A percentile compares a stretch with the other conserved stretches of the same genome.
phyloP scores from a whole-genome alignment of 768 basidiomycete genomes.

The Astraeus odoratus region DNA sequence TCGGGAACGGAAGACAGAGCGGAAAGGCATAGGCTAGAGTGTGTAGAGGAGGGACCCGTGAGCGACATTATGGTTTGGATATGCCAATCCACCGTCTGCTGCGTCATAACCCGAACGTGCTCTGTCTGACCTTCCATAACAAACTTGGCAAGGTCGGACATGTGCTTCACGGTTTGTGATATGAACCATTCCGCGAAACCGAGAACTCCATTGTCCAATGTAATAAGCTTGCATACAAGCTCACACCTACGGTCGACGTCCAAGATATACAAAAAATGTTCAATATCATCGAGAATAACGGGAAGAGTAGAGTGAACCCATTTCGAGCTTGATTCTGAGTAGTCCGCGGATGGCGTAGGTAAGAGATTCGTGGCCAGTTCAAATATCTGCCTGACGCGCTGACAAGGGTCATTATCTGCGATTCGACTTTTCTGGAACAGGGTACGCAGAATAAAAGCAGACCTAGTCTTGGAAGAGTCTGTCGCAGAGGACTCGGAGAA shows the following conservation, averaged over 20 bases:
- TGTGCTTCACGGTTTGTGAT: conserved; percentile 51
- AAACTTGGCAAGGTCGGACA: conserved; percentile 33
- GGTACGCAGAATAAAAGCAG: conserved; percentile 47
- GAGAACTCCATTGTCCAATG: conserved; percentile 45
- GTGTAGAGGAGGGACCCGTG: conserved; percentile 30
- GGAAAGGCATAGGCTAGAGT: conserved; percentile 37
- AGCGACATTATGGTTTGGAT: conserved; percentile 46
- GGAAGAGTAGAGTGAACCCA: conserved; percentile 57
- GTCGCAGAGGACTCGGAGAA: conserved; percentile 29
- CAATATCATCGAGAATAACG: conserved; percentile 46
- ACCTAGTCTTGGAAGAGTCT: conserved; percentile 29
- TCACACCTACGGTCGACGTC: conserved; percentile 48
- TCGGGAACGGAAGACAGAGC: conserved; percentile 39
- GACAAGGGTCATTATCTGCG: conserved; percentile 45
- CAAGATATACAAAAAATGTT: conserved; percentile 47
- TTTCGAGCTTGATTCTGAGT: conserved; percentile 26
- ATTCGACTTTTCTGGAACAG: conserved; percentile 46
- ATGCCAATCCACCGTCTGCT: conserved; percentile 42
- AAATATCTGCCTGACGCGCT: conserved; percentile 49
- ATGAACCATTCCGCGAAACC: conserved; percentile 53
- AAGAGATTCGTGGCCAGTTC: conserved; percentile 52
- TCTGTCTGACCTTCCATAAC: conserved; percentile 26
- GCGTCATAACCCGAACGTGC: conserved; percentile 33
- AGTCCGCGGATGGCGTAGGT: conserved; percentile 27
- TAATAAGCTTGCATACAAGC: conserved; percentile 47